Percentiles rank a stretch among this genome's conserved stretches.
phyloP scores from a whole-genome alignment of 2,329 filamentous ascomycete species.

The Calycina marina region DNA sequence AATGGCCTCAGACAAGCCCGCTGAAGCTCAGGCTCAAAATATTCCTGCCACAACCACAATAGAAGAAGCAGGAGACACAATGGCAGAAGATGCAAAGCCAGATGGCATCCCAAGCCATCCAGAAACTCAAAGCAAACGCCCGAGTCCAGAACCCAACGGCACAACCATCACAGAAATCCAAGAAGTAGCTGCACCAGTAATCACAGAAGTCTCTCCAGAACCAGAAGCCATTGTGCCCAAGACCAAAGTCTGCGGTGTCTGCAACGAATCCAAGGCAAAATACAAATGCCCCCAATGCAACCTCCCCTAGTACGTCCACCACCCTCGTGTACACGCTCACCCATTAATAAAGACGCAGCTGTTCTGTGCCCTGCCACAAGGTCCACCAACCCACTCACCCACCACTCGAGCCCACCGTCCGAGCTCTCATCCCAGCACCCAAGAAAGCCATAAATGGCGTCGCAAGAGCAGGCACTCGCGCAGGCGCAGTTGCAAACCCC shows the following conservation, averaged over 20 bases:
- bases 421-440: background rate
- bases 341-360: conserved; percentile 26
- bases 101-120: background rate
- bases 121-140: too few species aligned
- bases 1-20: too few species aligned
- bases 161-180: too few species aligned
- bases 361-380: conserved; percentile 43
- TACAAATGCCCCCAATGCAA: conserved; percentile 50
- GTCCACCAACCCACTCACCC: conserved; percentile 28
- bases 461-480: background rate
- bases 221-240: background rate
- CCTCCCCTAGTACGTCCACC: conserved; percentile 37
- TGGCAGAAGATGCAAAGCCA: background rate
- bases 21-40: too few species aligned
- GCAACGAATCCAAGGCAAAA: conserved; percentile 34
- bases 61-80: background rate
- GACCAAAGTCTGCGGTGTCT: conserved; percentile 37
- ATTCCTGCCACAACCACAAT: too few species aligned
- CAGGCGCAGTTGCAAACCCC: conserved; percentile 25
- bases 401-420: conserved; percentile 4
- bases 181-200: too few species aligned
- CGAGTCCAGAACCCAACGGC: too few species aligned
- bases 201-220: too few species aligned
- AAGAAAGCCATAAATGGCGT: background rate
- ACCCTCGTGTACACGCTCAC: background rate